These are phyloP conservation scores for Didymella pinodella DNA, from an alignment of 2,329 filamentous ascomycete species.

Conservation along the genomic window DNA sequence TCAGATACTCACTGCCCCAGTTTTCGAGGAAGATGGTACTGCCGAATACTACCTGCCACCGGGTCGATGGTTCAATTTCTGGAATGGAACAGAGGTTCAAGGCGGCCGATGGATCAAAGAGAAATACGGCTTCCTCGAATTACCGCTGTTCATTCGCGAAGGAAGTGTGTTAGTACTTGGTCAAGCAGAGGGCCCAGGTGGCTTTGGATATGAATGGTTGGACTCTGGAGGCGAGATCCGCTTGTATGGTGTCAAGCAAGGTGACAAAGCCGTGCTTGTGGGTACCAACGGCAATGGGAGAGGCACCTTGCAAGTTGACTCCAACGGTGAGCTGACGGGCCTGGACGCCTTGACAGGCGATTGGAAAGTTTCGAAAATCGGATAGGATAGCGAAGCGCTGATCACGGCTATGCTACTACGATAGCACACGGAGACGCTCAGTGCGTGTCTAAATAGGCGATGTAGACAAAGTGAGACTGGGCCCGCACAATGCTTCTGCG, in stretches of 20 bases:
- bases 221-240: conserved; percentile 49
- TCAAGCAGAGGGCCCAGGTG: conserved; percentile 48
- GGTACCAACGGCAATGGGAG: conserved; percentile 43
- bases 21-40: conserved; percentile 68
- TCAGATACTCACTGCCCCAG: conserved; percentile 68
- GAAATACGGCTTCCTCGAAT: conserved; percentile 51
- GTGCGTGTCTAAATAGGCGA: not conserved
- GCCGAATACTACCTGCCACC: conserved; percentile 71
- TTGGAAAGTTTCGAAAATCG: conserved; percentile 45
- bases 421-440: conserved; percentile 11
- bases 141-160: conserved; percentile 54
- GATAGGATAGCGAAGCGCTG: conserved; percentile 25
- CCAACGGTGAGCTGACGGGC: conserved; percentile 42
- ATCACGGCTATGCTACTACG: conserved; percentile 9
- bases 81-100: conserved; percentile 52
- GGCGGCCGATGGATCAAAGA: conserved; percentile 57
- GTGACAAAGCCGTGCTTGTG: conserved; percentile 47
- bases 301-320: conserved; percentile 40
- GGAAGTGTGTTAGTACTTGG: conserved; percentile 53
- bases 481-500: not conserved
- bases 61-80: conserved; percentile 61
- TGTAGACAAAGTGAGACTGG: conserved; percentile 3
- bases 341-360: conserved; percentile 43
- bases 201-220: conserved; percentile 54
- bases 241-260: conserved; percentile 49